Evolutionary conservation across 805 yeast genomes (phyloP).

Genomic region (Candida silvicultrix): DNA sequence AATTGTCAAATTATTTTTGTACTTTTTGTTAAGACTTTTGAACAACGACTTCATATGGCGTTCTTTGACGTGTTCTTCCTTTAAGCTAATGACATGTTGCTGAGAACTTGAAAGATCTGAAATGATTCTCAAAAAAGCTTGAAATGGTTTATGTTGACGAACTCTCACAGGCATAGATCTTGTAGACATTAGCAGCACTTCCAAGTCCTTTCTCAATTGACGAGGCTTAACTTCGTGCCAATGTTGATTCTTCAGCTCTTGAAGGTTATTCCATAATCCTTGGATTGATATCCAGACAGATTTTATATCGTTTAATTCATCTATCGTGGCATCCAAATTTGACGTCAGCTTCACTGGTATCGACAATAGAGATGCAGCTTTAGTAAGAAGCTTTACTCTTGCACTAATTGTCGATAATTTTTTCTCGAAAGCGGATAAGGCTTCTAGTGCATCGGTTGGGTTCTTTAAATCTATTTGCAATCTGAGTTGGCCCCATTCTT

Average conservation of each 20-base stretch:
- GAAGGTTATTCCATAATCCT: slow-evolving; percentile 40
- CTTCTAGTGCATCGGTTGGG: slow-evolving; percentile 36
- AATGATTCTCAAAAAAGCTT: slow-evolving; percentile 42
- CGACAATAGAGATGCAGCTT: slow-evolving; percentile 30
- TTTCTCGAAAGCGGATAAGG: slow-evolving; percentile 21
- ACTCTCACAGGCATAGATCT: slow-evolving; percentile 50
- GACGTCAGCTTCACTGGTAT: slow-evolving; percentile 24
- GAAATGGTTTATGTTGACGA: slow-evolving; percentile 66
- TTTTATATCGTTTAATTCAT: slow-evolving; percentile 50
- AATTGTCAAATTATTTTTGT: slow-evolving; percentile 8
- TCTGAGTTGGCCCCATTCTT: slow-evolving; percentile 42
- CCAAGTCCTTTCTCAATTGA: slow-evolving; percentile 40
- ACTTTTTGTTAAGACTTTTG: slow-evolving; percentile 20
- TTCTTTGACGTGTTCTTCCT: slow-evolving; percentile 48
- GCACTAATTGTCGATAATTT: slow-evolving; percentile 6
- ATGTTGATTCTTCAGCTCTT: slow-evolving; percentile 30
- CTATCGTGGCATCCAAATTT: slow-evolving; percentile 26
- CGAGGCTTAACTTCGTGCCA: slow-evolving; percentile 49
- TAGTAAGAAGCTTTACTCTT: slow-evolving; percentile 16
- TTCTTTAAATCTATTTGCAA: slow-evolving; percentile 22
- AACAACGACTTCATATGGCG: slow-evolving; percentile 63
- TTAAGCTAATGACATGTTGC: slow-evolving; percentile 35
- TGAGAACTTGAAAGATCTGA: slow-evolving; percentile 25
- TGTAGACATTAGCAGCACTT: slow-evolving; percentile 38
- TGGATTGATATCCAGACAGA: slow-evolving; percentile 61